Base-by-base conservation (phyloP, 2,329 filamentous ascomycete genomes). In the Diaporthe eres region DNA sequence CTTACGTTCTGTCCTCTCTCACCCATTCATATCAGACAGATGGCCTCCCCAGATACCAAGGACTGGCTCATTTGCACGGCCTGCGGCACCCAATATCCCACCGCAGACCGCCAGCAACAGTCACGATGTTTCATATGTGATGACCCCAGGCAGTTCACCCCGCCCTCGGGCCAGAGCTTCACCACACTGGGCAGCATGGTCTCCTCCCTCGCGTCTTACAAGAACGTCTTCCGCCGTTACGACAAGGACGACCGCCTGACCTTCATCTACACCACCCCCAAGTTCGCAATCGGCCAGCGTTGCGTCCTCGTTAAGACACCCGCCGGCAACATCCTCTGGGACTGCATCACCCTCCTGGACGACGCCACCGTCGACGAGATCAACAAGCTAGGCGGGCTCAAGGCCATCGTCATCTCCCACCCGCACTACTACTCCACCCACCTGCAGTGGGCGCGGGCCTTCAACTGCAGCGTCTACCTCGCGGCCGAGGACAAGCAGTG, bases 341-440 rank as follows among this genome's bases (percentile, higher is more conserved):
- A 97, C 83, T 92, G 93, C 77, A 86, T 97, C 74, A 89, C 94
- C 0, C 90, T 92, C 78, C 85, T 97, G 4, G 93, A 96, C 81
- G 84, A 88, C 1, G 87, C 88, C 4, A 96, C 94, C 0, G 83
- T 94, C 0, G 81, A 84, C 0, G 82, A 83, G 74, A 90, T 96
- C 79, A 86, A 89, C 8, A 81, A 81, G 0, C 86, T 92, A 9
- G 94, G 94, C 58, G 94, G 93, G 0, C 81, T 97, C 17, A 85
- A 86, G 47, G 94, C 92, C 0, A 95, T 97, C 61, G 91, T 92
- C 78, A 94, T 96, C 77, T 92, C 90, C 15, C 94, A 97, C 83
- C 95, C 95, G 71, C 95, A 97, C 82, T 97, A 94, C 84, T 97
- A 94, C 84, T 92, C 92, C 19, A 94, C 94, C 4, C 93, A 95